Evolutionary conservation across 2,329 filamentous ascomycete species (phyloP).

Genomic region (Diaporthe sp.): DNA sequence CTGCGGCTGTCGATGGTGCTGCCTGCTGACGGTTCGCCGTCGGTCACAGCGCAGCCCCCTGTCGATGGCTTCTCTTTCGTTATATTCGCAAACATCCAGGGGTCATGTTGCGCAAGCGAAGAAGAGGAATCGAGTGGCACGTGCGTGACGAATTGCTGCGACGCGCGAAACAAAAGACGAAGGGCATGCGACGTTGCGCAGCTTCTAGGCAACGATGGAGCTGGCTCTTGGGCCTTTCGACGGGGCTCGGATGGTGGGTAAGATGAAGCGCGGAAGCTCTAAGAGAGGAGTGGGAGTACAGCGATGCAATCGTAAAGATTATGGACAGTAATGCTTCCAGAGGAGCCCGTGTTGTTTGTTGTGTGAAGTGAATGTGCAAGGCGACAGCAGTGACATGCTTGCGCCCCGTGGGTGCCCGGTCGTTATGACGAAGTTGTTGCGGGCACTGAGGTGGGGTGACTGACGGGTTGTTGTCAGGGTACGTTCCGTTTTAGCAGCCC

Average conservation of each 20-base stretch:
- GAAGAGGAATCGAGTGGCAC: neutral
- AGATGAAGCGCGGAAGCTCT: neutral
- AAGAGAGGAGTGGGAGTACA: neutral
- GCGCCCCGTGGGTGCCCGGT: neutral
- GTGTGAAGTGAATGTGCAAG: neutral
- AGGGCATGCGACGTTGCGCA: neutral
- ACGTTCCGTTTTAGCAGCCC: neutral
- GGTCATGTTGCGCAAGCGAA: neutral
- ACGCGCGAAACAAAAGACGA: neutral
- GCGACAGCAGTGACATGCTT: neutral
- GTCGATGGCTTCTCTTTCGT: too few relatives aligned
- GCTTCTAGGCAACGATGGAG: constrained; percentile 1
- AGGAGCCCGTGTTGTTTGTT: neutral
- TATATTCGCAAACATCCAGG: neutral
- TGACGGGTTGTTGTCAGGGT: neutral
- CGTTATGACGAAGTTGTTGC: constrained; percentile 27
- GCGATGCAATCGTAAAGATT: neutral
- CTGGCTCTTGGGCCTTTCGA: neutral
- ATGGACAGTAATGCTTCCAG: neutral
- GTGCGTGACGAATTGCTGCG: neutral
- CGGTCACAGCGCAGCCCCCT: neutral
- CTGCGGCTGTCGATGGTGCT: neutral
- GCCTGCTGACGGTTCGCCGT: neutral
- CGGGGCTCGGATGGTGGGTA: neutral
- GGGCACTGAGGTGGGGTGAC: constrained; percentile 16